Evolutionary conservation across 177 flowering plant genomes (phyloP).

Genomic region (Vitis hybrid): DNA sequence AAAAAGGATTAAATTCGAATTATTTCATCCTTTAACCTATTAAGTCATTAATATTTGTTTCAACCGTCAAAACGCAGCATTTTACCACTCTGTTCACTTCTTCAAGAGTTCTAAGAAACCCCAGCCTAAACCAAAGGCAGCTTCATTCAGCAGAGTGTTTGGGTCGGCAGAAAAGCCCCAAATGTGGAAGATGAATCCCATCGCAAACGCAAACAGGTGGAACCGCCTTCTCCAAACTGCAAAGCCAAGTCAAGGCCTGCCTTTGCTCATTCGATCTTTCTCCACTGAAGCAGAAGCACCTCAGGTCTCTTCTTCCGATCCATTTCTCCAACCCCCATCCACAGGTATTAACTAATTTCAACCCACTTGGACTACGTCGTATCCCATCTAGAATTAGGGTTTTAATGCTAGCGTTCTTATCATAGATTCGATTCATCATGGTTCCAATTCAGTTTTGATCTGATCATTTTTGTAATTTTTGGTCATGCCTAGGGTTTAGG

Average conservation of each 20-base stretch:
- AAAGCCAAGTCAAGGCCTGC: constrained; percentile 10
- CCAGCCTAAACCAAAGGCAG: too few relatives aligned
- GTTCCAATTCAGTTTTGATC: too few relatives aligned
- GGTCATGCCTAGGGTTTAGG: constrained; percentile 9
- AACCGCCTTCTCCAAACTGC: constrained; percentile 3
- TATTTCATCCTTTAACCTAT: too few relatives aligned
- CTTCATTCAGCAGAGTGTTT: too few relatives aligned
- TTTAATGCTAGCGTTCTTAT: background rate
- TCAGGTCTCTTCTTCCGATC: constrained; percentile 18
- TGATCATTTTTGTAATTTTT: too few relatives aligned
- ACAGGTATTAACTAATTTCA: constrained; percentile 18
- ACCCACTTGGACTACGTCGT: background rate
- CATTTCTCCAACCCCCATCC: constrained; percentile 22
- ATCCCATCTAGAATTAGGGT: background rate
- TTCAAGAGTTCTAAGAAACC: too few relatives aligned
- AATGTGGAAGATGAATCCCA: constrained; percentile 20
- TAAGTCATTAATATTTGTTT: too few relatives aligned
- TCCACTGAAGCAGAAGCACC: constrained; percentile 33
- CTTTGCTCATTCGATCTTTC: constrained; percentile 19
- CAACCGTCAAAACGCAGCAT: too few relatives aligned
- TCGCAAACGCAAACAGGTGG: constrained; percentile 24
- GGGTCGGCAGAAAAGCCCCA: too few relatives aligned
- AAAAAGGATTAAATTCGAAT: too few relatives aligned
- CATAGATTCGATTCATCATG: background rate
- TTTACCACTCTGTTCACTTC: too few relatives aligned